Evolutionary conservation across 257 asterid genomes (phyloP).

Genomic region (Salvia rosmarinus): DNA sequence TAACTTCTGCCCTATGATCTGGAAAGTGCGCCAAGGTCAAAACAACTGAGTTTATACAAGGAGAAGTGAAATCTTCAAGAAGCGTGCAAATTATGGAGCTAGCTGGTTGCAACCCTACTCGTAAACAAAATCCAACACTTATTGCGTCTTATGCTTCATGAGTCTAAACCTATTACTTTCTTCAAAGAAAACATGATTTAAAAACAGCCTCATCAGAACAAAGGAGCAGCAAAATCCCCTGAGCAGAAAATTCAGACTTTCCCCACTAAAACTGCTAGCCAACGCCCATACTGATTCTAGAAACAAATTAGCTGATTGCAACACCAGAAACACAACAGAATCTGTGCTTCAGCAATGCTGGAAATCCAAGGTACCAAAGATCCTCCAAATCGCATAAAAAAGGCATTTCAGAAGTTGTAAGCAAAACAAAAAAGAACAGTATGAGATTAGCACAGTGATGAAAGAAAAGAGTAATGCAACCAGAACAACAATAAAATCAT

Average conservation of each 20-base stretch:
- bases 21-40: constrained; percentile 19
- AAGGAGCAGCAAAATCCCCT: constrained; percentile 32
- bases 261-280: constrained; percentile 35
- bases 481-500: neutral
- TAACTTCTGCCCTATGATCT: constrained; percentile 27
- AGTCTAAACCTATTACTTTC: constrained; percentile 22
- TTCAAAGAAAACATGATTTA: neutral
- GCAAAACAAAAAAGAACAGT: constrained; percentile 25
- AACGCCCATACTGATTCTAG: constrained; percentile 29
- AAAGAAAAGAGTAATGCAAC: neutral
- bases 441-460: constrained; percentile 19
- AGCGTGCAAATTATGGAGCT: constrained; percentile 23
- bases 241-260: constrained; percentile 34
- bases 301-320: constrained; percentile 29
- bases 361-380: constrained; percentile 25
- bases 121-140: constrained; percentile 20
- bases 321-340: constrained; percentile 34
- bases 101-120: constrained; percentile 20
- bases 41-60: constrained; percentile 13
- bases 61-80: constrained; percentile 34
- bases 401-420: constrained; percentile 32
- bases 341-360: constrained; percentile 34
- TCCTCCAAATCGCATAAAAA: constrained; percentile 40
- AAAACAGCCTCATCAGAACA: constrained; percentile 35
- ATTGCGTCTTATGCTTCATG: constrained; percentile 29